Conservation (phyloP, 139 green algal species). For the Coelastrella sp. region DNA sequence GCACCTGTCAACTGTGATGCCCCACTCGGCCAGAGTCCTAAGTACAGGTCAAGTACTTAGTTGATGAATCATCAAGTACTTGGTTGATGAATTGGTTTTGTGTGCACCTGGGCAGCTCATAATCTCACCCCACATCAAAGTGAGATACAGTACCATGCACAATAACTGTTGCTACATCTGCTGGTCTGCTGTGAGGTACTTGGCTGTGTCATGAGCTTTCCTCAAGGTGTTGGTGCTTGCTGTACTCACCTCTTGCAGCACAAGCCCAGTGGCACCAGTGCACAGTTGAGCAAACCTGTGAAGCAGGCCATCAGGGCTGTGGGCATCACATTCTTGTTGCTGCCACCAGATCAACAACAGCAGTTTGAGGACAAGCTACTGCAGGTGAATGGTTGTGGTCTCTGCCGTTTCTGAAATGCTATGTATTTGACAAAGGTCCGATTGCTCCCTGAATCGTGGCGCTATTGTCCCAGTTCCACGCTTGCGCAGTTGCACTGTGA, state of each 20-base stretch:
- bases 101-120: no score
- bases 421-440: neutral
- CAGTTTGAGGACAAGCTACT: neutral
- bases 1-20: neutral
- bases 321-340: neutral
- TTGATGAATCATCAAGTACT: neutral
- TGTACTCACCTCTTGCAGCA: neutral
- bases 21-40: neutral
- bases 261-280: neutral
- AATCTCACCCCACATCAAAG: no score
- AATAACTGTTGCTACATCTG: neutral
- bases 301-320: conserved; percentile 1
- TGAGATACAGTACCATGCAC: no score
- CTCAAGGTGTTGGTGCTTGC: neutral
- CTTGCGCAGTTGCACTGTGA: no score
- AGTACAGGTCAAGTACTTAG: neutral
- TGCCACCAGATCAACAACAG: conserved; percentile 1
- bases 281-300: conserved; percentile 19
- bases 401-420: neutral
- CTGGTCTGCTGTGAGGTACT: neutral
- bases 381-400: neutral
- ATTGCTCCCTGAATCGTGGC: neutral
- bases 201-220: neutral
- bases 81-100: no score
- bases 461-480: neutral